Base-by-base conservation (phyloP, 75 land plant genomes). In the Cupressus sempervirens region DNA sequence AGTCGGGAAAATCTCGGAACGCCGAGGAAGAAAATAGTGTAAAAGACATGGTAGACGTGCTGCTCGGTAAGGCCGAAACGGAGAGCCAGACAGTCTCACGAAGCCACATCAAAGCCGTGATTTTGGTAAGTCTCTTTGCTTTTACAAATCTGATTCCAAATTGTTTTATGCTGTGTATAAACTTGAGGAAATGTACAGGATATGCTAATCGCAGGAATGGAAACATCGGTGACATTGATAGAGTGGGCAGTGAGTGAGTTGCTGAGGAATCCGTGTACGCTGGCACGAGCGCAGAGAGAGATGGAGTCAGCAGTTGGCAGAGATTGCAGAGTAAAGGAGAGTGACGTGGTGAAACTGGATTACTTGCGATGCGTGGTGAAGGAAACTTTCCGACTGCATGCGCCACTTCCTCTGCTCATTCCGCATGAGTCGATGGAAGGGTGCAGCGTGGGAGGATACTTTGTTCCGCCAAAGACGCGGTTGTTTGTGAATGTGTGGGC, bases 211-310 rank as follows among this genome's bases (percentile, higher is more conserved):
- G 85, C 53, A 1, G 85, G 85, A 14, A 84, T 48, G 3, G 85
- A 84, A 14, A 84, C 85, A 38, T 41, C 79, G 26, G 16, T 53
- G 29, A 41, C 29, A 20, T 72, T 76, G 50, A n/a, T 74, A 13
- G 85, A 84, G 18, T 87, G 85, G 85, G 67, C 88, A 8, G 30
- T 87, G 62, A 46, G 81, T 29, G 88, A 87, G 86, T 23, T 84
- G 23, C 0, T 76, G 45, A 23, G n/a, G 32, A 58, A 86, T 48
- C 87, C 87, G 1, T 1, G 9, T 4, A 50, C 70, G 43, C 56
- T 84, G 38, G 36, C 45, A 32, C 50, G 56, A 52, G 86, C 52
- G 5, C 86, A 84, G 36, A 13, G 53, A 23, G 88, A 87, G 86
- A 29, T 87, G 3, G 86, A 84, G 12, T 16, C 29, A 0, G 86